Conservation (phyloP, 768 basidiomycete species). For the Aureoboletus auriporus region DNA sequence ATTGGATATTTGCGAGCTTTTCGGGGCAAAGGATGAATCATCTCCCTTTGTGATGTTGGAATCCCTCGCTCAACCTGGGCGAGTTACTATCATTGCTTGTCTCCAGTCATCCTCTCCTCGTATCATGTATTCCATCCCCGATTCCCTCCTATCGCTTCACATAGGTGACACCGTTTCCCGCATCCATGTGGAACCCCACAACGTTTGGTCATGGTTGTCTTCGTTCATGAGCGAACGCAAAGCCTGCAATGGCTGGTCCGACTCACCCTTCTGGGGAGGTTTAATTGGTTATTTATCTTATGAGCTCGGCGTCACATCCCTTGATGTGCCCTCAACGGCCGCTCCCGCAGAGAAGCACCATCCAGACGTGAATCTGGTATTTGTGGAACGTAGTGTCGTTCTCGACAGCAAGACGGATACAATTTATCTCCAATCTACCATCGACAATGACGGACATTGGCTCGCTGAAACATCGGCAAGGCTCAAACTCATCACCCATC, state of each 20-base stretch:
- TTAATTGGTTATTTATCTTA: slow-evolving; percentile 76
- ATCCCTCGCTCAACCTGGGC: slow-evolving; percentile 72
- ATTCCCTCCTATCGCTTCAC: slow-evolving; percentile 44
- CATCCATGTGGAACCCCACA: slow-evolving; percentile 43
- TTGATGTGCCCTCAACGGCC: slow-evolving; percentile 42
- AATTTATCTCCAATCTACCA: slow-evolving; percentile 62
- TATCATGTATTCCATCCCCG: slow-evolving; percentile 54
- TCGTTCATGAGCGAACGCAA: slow-evolving; percentile 58
- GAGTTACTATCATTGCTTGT: slow-evolving; percentile 68
- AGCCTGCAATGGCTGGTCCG: slow-evolving; percentile 43
- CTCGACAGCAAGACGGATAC: slow-evolving; percentile 50
- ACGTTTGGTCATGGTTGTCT: slow-evolving; percentile 74
- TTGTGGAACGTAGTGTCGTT: slow-evolving; percentile 76
- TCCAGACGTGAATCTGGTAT: slow-evolving; percentile 72
- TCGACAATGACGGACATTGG: slow-evolving; percentile 60
- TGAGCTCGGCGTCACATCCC: slow-evolving; percentile 63
- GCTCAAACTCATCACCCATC: slow-evolving; percentile 12
- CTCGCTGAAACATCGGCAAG: slow-evolving; percentile 37
- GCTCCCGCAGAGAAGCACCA: slow-evolving; percentile 34
- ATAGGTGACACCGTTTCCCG: slow-evolving; percentile 30
- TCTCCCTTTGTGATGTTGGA: slow-evolving; percentile 68
- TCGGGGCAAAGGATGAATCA: slow-evolving; percentile 56
- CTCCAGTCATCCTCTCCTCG: slow-evolving; percentile 50
- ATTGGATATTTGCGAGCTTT: slow-evolving; percentile 52
- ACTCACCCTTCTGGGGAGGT: slow-evolving; percentile 82